A percentile compares a stretch with the other conserved stretches of the same genome.
phyloP scores from a whole-genome alignment of 345 rosid genomes.

The Triadica sebifera region DNA sequence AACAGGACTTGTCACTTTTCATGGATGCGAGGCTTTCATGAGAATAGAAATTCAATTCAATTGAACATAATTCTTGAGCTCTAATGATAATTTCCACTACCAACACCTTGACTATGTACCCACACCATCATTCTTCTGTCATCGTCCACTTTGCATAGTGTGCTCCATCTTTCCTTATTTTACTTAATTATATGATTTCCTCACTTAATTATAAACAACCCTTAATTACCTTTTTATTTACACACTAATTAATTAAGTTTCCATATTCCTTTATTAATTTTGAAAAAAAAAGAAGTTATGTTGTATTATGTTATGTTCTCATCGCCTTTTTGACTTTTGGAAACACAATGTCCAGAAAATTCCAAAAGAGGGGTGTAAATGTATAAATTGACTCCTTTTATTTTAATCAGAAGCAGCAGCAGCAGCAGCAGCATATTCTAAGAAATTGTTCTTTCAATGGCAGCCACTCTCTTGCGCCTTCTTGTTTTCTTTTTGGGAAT shows the following conservation, averaged over 20 bases:
- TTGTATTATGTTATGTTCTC: background rate
- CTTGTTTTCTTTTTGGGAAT: conserved; percentile 10
- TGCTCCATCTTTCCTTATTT: conserved; percentile 24
- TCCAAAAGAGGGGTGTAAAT: background rate
- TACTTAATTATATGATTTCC: conserved; percentile 8
- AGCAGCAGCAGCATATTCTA: background rate
- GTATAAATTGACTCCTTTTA: conserved; percentile 13
- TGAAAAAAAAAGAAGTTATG: too few relatives aligned
- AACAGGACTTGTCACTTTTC: background rate
- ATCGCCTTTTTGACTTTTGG: conserved; percentile 23
- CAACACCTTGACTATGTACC: background rate
- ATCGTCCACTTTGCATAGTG: conserved; percentile 36
- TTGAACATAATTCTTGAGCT: conserved; percentile 3
- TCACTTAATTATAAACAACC: conserved; percentile 13
- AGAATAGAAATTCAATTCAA: background rate
- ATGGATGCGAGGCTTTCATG: conserved; percentile 11
- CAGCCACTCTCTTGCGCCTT: conserved; percentile 3
- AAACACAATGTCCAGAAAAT: conserved; percentile 4
- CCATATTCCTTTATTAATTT: too few relatives aligned
- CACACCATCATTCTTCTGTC: conserved; percentile 30
- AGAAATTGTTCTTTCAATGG: conserved; percentile 2
- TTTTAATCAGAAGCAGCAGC: background rate
- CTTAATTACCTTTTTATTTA: background rate
- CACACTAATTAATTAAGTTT: too few relatives aligned
- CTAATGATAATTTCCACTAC: conserved; percentile 25